Base-by-base conservation (phyloP, 2,329 filamentous ascomycete species). In the Thelonectria rubi region DNA sequence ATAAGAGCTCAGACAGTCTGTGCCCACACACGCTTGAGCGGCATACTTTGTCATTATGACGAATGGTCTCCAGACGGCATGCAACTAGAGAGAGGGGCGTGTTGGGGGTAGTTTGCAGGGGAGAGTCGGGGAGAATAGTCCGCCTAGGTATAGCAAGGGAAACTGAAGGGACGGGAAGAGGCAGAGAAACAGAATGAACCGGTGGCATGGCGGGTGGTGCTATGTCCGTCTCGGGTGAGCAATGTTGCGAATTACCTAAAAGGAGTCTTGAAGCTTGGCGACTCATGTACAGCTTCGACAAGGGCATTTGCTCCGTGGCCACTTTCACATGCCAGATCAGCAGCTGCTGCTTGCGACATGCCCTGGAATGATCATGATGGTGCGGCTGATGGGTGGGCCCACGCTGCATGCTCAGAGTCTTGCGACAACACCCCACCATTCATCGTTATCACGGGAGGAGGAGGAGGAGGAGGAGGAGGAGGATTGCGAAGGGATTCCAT, bases 311-410 rank as follows among this genome's bases (percentile, higher is more conserved):
- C 21, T 40, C 17, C n/a, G 49, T 24, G 42, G 48, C 48, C 69
- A 69, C 70, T 73, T 70, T 73, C 71, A 73, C 71, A 73, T 73
- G 71, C 61, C 66, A 73, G 60, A 67, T 64, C 56, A 64, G 57
- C 62, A 67, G 58, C 61, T 63, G 51, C 37, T 7, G 4, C 4
- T 7, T 24, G 51, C 40, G 43, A 46, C 17, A 54, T 40, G 49
- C 49, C 50, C 40, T 58, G 60, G 60, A 62, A 58, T 62, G 24
- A 24, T 24, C 24, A 24, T 24, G 24, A 24, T 24, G 55, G 58
- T 65, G 63, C 66, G 64, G 67, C 67, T 68, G 68, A 64, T 68
- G 68, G 63, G 65, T 69, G 65, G 69, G 60, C 58, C 65, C 65
- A 68, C 64, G 43, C 46, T 14, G 32, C 55, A 48, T 37, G 55